Evolutionary conservation across 1,139 yeast genomes (phyloP).

Genomic region (Diutina siamensis): DNA sequence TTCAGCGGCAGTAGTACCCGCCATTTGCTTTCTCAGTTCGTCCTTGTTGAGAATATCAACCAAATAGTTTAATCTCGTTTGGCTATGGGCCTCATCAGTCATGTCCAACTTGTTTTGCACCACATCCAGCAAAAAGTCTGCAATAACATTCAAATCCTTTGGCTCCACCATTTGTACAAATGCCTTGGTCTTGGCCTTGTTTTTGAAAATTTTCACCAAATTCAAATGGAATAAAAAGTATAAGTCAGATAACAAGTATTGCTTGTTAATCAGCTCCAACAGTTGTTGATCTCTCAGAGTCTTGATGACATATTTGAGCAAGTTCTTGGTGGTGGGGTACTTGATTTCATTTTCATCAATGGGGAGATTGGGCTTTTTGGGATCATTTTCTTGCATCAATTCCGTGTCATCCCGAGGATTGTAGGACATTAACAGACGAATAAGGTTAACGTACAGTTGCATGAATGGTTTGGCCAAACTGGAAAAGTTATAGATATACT

Average conservation of each 20-base stretch:
- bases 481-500: constrained; percentile 17
- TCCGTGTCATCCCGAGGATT: constrained; percentile 2
- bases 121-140: constrained; percentile 18
- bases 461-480: constrained; percentile 29
- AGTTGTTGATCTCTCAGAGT: constrained; percentile 2
- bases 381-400: not conserved
- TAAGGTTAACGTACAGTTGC: constrained; percentile 6
- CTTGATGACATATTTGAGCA: constrained; percentile 5
- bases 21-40: not conserved
- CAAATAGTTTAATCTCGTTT: constrained; percentile 17
- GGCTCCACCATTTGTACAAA: constrained; percentile 23
- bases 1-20: not conserved
- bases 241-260: constrained; percentile 30
- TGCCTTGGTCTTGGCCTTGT: constrained; percentile 32
- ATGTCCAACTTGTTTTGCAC: constrained; percentile 10
- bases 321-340: constrained; percentile 6
- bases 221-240: constrained; percentile 28
- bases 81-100: constrained; percentile 10
- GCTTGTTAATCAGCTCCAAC: constrained; percentile 20
- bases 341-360: constrained; percentile 3
- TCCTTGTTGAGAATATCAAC: constrained; percentile 20
- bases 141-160: constrained; percentile 21
- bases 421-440: constrained; percentile 4
- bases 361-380: constrained; percentile 4
- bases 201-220: constrained; percentile 28